Percentiles rank a stretch among this genome's conserved stretches.
Conservation (phyloP, 108 stramenopile genomes). For the Fragilaria crotonensis region DNA sequence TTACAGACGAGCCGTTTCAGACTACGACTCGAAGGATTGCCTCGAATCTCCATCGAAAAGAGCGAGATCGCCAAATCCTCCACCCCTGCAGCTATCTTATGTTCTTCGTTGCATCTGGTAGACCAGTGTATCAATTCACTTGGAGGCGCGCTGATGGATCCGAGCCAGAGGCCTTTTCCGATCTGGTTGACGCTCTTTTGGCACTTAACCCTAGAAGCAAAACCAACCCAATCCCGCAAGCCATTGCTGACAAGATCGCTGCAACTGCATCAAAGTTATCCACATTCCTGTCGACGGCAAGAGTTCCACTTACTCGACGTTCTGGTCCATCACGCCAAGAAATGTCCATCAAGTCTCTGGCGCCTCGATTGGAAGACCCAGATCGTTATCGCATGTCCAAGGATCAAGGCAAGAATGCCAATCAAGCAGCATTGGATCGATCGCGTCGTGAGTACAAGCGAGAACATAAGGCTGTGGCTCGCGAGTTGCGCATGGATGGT, state of each 20-base stretch:
- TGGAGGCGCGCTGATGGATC: conserved; percentile 29
- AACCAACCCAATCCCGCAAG: conserved; percentile 28
- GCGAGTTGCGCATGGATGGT: conserved; percentile 84
- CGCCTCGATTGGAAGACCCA: conserved; percentile 88
- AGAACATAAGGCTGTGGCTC: conserved; percentile 90
- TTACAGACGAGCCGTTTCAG: neutral
- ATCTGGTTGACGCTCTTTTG: conserved; percentile 45
- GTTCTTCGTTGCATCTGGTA: conserved; percentile 38
- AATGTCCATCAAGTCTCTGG: conserved; percentile 67
- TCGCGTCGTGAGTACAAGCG: conserved; percentile 90
- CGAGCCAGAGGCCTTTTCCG: conserved; percentile 53
- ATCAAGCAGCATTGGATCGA: conserved; percentile 77
- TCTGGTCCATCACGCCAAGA: conserved; percentile 28
- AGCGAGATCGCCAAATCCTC: conserved; percentile 26
- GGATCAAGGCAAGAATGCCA: conserved; percentile 83
- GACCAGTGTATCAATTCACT: conserved; percentile 22
- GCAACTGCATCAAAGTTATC: conserved; percentile 30
- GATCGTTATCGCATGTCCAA: conserved; percentile 78
- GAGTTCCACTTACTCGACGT: conserved; percentile 53
- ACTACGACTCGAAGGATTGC: neutral
- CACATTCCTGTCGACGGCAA: conserved; percentile 9
- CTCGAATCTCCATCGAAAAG: conserved; percentile 40
- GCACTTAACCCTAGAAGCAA: conserved; percentile 41
- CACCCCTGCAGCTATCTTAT: conserved; percentile 28
- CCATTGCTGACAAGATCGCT: conserved; percentile 30